Percentiles rank a stretch among this genome's conserved stretches.
Conservation (phyloP, 148 eudicot genomes). For the Amaranthus hypochondriacus region DNA sequence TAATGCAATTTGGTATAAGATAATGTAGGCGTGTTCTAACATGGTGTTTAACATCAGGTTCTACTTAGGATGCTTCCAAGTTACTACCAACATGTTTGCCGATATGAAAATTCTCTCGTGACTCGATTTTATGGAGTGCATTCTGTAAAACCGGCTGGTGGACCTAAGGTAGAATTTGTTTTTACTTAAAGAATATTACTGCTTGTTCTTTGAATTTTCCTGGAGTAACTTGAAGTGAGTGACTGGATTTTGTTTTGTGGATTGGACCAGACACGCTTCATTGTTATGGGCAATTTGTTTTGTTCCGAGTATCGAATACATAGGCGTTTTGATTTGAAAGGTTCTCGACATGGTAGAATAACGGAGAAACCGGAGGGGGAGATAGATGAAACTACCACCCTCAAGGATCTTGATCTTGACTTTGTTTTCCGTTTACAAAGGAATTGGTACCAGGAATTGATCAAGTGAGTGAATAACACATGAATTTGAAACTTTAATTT, state of each 20-base stretch:
- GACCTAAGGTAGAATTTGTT: constrained; percentile 58
- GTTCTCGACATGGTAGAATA: constrained; percentile 87
- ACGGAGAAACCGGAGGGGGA: constrained; percentile 76
- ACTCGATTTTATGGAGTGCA: constrained; percentile 90
- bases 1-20: constrained; percentile 19
- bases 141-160: constrained; percentile 92
- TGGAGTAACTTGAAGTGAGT: background rate
- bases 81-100: constrained; percentile 75
- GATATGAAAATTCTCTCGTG: constrained; percentile 76
- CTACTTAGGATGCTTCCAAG: constrained; percentile 97
- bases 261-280: constrained; percentile 65
- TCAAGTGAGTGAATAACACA: constrained; percentile 55
- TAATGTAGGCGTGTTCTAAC: constrained; percentile 21
- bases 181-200: background rate
- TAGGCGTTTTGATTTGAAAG: constrained; percentile 89
- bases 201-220: constrained; percentile 3
- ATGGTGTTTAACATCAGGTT: constrained; percentile 47
- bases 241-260: background rate
- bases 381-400: constrained; percentile 93
- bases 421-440: constrained; percentile 79
- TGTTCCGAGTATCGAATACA: constrained; percentile 90
- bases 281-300: constrained; percentile 94
- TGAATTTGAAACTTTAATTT: background rate
- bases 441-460: constrained; percentile 81
- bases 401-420: constrained; percentile 93